Conservation (phyloP, 1,284 basidiomycete species). For the Trichosporon sp. region DNA sequence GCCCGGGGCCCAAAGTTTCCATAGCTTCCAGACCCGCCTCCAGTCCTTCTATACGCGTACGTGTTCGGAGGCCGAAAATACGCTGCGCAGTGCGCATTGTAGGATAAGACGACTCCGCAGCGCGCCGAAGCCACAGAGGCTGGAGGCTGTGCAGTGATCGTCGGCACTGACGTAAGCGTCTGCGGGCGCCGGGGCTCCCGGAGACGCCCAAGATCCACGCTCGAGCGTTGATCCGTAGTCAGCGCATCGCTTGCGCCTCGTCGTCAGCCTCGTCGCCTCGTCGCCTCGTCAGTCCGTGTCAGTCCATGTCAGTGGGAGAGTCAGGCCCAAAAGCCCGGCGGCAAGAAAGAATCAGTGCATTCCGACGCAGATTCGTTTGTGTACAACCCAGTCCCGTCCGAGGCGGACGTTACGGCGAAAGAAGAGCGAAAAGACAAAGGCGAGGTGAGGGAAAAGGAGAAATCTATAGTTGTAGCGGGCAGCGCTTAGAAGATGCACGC, state of each 20-base stretch:
- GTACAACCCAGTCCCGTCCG: not conserved
- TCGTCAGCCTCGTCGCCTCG: no score
- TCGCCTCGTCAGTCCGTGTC: not conserved
- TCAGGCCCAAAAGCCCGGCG: not conserved
- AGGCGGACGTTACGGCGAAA: not conserved
- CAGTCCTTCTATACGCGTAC: no score
- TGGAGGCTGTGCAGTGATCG: not conserved
- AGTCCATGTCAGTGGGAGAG: not conserved
- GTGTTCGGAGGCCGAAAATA: no score
- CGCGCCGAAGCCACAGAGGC: no score
- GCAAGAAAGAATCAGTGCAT: not conserved
- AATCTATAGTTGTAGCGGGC: not conserved
- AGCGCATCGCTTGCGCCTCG: not conserved
- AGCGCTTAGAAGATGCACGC: slow-evolving; percentile 18
- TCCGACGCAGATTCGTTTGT: not conserved
- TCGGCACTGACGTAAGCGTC: not conserved
- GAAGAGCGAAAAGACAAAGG: not conserved
- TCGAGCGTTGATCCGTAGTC: not conserved
- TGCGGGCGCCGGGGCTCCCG: not conserved
- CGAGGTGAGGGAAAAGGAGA: not conserved
- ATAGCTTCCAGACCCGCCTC: no score
- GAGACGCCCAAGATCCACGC: not conserved
- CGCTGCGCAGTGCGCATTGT: not conserved
- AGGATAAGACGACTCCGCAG: not conserved
- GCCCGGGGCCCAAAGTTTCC: no score